Percentiles rank a stretch among this genome's conserved stretches.
These are phyloP conservation scores for Penicillium verrucosum DNA, from an alignment of 2,329 filamentous ascomycete species.

Conservation along the genomic window DNA sequence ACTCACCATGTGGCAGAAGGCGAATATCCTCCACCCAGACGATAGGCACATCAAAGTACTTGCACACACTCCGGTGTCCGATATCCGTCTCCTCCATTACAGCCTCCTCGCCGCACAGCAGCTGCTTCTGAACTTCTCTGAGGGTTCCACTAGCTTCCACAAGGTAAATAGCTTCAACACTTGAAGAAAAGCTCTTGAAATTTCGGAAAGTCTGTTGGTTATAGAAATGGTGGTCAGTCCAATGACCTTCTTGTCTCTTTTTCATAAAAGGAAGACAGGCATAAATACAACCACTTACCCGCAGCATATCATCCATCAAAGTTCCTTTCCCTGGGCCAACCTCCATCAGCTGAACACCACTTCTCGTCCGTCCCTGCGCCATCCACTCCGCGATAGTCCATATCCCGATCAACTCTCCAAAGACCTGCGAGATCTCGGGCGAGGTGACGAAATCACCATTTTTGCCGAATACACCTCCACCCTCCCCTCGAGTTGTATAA, in stretches of 20 bases:
- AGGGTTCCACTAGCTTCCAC: constrained; percentile 88
- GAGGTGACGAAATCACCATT: constrained; percentile 96
- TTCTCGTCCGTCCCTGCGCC: constrained; percentile 70
- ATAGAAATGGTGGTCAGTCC: constrained; percentile 4
- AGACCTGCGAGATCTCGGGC: constrained; percentile 94
- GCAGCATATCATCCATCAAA: constrained; percentile 92
- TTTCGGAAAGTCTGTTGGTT: constrained; percentile 68
- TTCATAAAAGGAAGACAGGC: not conserved
- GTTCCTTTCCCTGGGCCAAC: constrained; percentile 92
- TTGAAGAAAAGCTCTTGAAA: constrained; percentile 73
- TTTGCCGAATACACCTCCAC: constrained; percentile 82
- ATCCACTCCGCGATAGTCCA: constrained; percentile 98
- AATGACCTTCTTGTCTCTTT: not conserved
- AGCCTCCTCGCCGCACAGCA: constrained; percentile 72
- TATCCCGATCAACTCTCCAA: constrained; percentile 88
- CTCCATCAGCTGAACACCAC: constrained; percentile 84
- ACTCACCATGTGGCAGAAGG: constrained; percentile 68
- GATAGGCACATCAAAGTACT: constrained; percentile 70
- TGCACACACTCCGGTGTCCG: constrained; percentile 71
- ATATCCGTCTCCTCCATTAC: constrained; percentile 67
- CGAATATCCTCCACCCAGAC: constrained; percentile 89
- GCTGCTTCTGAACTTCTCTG: constrained; percentile 70
- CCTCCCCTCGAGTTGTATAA: constrained; percentile 72
- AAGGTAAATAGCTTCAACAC: constrained; percentile 84
- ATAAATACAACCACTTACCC: constrained; percentile 55